A percentile compares a stretch with the other conserved stretches of the same genome.
Conservation (phyloP, 495 filamentous ascomycete species). For the Bombardia bombarda region DNA sequence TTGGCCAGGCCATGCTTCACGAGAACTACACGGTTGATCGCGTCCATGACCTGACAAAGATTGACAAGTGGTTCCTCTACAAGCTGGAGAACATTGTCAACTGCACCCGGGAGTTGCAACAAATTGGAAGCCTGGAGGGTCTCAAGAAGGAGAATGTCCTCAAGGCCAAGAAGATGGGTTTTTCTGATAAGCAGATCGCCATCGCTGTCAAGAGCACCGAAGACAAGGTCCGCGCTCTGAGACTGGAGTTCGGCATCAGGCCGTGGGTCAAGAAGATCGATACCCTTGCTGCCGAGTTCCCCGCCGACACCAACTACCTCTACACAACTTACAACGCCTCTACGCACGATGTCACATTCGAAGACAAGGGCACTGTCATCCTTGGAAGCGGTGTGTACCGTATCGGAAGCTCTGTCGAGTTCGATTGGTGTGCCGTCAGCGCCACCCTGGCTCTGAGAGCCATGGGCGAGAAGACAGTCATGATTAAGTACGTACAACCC, state of each 20-base stretch:
- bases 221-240: constrained; percentile 78
- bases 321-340: constrained; percentile 98
- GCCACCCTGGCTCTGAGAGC: constrained; percentile 75
- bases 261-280: constrained; percentile 98
- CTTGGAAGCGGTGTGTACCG: constrained; percentile 93
- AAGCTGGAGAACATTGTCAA: constrained; percentile 96
- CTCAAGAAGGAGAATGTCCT: constrained; percentile 79
- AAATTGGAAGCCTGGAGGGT: constrained; percentile 77
- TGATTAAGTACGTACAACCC: constrained; percentile 81
- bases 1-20: constrained; percentile 96
- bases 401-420: constrained; percentile 95
- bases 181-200: constrained; percentile 94
- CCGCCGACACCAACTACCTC: constrained; percentile 93
- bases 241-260: constrained; percentile 76
- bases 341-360: constrained; percentile 90
- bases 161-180: constrained; percentile 93
- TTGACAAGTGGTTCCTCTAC: constrained; percentile 94
- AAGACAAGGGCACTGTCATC: constrained; percentile 85
- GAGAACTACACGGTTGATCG: constrained; percentile 88
- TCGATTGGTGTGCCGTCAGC: constrained; percentile 98
- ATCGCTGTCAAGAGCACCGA: constrained; percentile 76
- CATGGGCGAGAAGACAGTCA: constrained; percentile 95
- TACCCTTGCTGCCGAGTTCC: constrained; percentile 94
- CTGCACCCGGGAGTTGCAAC: constrained; percentile 76
- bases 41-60: constrained; percentile 90